These are phyloP conservation scores for Fusarium torreyae DNA, from an alignment of 2,329 filamentous ascomycete genomes.

Conservation along the genomic window DNA sequence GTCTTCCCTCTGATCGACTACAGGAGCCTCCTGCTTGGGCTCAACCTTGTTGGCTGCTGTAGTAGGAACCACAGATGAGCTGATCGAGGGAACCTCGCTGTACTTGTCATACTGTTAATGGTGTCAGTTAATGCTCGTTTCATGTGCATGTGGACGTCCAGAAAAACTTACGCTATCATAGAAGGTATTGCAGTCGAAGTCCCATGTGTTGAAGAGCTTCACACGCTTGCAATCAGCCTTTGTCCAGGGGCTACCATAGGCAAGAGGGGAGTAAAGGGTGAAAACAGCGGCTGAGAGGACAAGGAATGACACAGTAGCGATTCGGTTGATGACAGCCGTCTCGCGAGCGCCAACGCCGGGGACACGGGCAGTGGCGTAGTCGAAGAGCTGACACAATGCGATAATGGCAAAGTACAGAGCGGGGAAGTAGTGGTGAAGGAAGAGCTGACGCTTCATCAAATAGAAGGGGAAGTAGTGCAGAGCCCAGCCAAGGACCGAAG, in stretches of 20 bases:
- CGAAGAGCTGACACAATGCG: conserved; percentile 88
- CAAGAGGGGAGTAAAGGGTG: conserved; percentile 86
- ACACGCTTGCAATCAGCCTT: conserved; percentile 87
- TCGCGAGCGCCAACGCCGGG: conserved; percentile 76
- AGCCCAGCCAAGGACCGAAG: conserved; percentile 91
- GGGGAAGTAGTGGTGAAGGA: conserved; percentile 98
- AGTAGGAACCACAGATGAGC: conserved; percentile 51
- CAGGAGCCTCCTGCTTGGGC: conserved; percentile 46
- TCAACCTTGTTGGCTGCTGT: conserved; percentile 46
- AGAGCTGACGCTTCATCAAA: conserved; percentile 97
- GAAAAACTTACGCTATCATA: conserved; percentile 80
- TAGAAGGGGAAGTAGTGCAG: conserved; percentile 99
- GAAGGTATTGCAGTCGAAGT: conserved; percentile 99
- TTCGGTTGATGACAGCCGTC: conserved; percentile 78
- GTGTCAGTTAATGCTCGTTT: conserved; percentile 36
- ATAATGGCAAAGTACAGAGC: conserved; percentile 96
- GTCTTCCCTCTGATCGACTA: conserved; percentile 49
- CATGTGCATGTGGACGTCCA: background rate
- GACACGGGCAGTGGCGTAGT: conserved; percentile 85
- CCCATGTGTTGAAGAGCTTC: conserved; percentile 92
- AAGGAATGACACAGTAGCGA: conserved; percentile 81
- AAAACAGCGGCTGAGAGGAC: conserved; percentile 83
- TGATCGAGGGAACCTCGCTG: conserved; percentile 45
- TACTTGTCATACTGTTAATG: conserved; percentile 65
- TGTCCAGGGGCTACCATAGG: conserved; percentile 96